Conservation (phyloP, 257 asterid species). For the Scutellaria galericulata region DNA sequence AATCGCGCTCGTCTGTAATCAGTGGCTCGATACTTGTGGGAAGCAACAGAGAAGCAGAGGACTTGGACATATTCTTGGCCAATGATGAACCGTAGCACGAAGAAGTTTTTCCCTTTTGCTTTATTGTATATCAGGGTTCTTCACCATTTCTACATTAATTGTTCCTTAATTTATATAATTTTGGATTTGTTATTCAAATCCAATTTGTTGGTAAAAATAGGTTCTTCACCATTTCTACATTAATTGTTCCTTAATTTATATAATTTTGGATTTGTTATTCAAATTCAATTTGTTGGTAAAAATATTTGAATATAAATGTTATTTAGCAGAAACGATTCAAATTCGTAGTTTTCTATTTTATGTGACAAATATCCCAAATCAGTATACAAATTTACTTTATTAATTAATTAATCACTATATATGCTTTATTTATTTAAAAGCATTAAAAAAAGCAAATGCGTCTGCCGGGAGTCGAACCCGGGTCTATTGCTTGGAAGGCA, state of each 20-base stretch:
- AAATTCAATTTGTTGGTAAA: neutral
- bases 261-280: constrained; percentile 24
- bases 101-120: neutral
- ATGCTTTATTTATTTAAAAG: no score
- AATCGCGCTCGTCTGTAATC: neutral
- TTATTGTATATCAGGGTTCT: constrained; percentile 29
- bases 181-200: constrained; percentile 25
- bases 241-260: constrained; percentile 12
- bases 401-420: no score
- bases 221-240: constrained; percentile 19
- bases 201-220: no score
- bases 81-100: neutral
- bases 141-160: constrained; percentile 16
- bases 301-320: no score
- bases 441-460: constrained; percentile 40
- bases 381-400: no score
- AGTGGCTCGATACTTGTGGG: constrained; percentile 10
- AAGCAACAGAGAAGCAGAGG: constrained; percentile 26
- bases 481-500: constrained; percentile 99
- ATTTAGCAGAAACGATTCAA: no score
- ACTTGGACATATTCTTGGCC: constrained; percentile 21
- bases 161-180: constrained; percentile 1
- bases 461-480: constrained; percentile 99
- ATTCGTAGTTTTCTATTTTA: no score
- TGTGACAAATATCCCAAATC: no score